Conservation (phyloP, 495 filamentous ascomycete genomes). For the Viridothelium virens region DNA sequence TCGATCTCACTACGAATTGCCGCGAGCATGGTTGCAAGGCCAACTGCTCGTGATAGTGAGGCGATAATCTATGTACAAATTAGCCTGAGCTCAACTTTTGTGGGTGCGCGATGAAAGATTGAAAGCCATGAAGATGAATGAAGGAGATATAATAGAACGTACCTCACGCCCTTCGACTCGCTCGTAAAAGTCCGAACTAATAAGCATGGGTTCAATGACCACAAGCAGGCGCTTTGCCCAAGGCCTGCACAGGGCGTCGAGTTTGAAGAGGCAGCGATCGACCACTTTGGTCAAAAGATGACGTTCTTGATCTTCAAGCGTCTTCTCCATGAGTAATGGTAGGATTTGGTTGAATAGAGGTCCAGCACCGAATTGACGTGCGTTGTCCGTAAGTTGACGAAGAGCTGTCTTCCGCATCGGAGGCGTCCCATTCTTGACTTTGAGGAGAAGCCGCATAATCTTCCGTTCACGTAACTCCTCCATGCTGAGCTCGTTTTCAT, state of each 20-base stretch:
- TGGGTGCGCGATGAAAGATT: not conserved
- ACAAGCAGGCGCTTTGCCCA: conserved; percentile 98
- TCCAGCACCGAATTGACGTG: conserved; percentile 90
- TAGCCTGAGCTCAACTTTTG: not conserved
- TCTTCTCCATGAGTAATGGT: conserved; percentile 96
- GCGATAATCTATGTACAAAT: conserved; percentile 66
- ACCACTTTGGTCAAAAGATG: conserved; percentile 99
- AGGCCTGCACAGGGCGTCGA: conserved; percentile 92
- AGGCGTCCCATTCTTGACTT: conserved; percentile 99
- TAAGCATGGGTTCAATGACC: conserved; percentile 96
- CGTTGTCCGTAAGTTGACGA: conserved; percentile 95
- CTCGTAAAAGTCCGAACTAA: conserved; percentile 99
- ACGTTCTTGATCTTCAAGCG: conserved; percentile 95
- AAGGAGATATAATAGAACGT: not conserved
- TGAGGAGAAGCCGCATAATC: conserved; percentile 93
- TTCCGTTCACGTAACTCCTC: conserved; percentile 97
- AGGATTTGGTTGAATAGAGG: conserved; percentile 97
- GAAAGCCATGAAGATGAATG: not conserved
- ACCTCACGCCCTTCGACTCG: conserved; percentile 88
- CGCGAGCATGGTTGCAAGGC: conserved; percentile 98
- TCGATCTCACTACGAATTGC: conserved; percentile 99
- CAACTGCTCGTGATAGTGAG: conserved; percentile 92
- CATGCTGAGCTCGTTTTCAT: conserved; percentile 84
- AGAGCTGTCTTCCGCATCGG: conserved; percentile 99
- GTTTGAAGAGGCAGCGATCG: conserved; percentile 95